Evolutionary conservation across 2,329 filamentous ascomycete genomes (phyloP).

Genomic region (Calonectria crousiana): DNA sequence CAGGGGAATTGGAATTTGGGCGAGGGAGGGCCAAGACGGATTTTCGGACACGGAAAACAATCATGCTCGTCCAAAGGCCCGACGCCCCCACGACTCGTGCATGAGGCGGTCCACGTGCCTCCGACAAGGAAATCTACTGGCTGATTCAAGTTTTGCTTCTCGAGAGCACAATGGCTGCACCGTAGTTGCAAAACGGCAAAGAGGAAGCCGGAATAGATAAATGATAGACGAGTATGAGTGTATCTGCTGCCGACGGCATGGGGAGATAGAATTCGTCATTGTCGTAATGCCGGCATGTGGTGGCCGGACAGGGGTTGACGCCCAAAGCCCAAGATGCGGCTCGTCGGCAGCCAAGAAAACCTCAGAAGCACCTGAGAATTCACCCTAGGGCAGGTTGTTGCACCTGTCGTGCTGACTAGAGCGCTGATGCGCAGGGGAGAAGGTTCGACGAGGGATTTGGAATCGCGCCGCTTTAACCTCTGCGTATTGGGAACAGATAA

Average conservation of each 20-base stretch:
- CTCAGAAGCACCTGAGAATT: constrained; percentile 4
- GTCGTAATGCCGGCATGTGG: constrained; percentile 22
- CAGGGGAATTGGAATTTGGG: not conserved
- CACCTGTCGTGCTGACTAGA: not conserved
- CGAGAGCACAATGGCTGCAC: not conserved
- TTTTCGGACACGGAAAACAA: not conserved
- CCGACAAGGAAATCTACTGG: constrained; percentile 5
- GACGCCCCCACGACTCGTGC: constrained; percentile 9
- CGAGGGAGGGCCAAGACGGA: not conserved
- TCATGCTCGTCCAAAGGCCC: constrained; percentile 15
- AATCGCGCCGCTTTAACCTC: constrained; percentile 20
- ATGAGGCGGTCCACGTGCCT: constrained; percentile 19
- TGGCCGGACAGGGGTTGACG: constrained; percentile 17
- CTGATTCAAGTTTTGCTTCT: not conserved
- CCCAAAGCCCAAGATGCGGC: constrained; percentile 23
- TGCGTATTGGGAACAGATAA: not conserved
- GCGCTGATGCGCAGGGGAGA: constrained; percentile 7
- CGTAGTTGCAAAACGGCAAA: not conserved
- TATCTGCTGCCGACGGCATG: not conserved
- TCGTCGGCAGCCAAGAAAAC: constrained; percentile 27
- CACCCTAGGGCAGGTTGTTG: not conserved
- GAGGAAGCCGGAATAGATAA: not conserved
- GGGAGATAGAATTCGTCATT: not conserved
- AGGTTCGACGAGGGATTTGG: not conserved
- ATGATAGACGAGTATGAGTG: not conserved